Evolutionary conservation across 2,329 filamentous ascomycete genomes (phyloP), one percentile per base, ranked within the genome.

Genomic region (Fusarium bulbicola): DNA sequence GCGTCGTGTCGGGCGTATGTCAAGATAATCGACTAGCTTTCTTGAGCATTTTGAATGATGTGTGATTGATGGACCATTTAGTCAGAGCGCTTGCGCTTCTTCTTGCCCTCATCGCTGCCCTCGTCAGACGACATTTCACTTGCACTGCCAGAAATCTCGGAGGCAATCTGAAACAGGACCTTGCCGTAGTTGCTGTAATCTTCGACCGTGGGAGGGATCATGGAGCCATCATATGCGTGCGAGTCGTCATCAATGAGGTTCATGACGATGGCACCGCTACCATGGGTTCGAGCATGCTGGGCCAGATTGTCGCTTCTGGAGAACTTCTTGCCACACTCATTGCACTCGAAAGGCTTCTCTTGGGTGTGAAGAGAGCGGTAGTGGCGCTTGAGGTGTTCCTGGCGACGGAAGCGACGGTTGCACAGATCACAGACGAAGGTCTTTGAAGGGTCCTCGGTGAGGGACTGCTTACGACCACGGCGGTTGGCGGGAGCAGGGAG

Each of bases 271-370:
- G 95, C 93, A 70, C 95, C 94, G 66, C 92, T 92, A 63, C 95
- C 95, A 80, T 99, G 96, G 9, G 96, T 99, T 72, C 96, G 91
- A 73, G 96, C 92, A 82, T 99, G 96, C 85, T 99, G 96, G 30
- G 95, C 93, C 21, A 99, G 90, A 87, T 99, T 99, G 85, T 99
- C 96, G 77, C 94, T 97, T 78, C 96, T 92, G 26, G 95, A 98
- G 86, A 98, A 99, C 87, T 97, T 98, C 92, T 99, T 99, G 78
- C 96, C 95, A 80, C 96, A 99, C 85, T 99, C 95, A 75, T 91
- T 90, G 88, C 96, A 99, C 85, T 97, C 94, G 79, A 98, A 99
- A 10, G 96, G 96, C 91, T 98, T 99, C 82, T 98, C 96, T 80
- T 97, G 92, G 3, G 96, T 99, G 88, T 99, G 96, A 53, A 99